Base-by-base conservation (phyloP, 208 protist genomes). In the Chromosphaera perkinsii region DNA sequence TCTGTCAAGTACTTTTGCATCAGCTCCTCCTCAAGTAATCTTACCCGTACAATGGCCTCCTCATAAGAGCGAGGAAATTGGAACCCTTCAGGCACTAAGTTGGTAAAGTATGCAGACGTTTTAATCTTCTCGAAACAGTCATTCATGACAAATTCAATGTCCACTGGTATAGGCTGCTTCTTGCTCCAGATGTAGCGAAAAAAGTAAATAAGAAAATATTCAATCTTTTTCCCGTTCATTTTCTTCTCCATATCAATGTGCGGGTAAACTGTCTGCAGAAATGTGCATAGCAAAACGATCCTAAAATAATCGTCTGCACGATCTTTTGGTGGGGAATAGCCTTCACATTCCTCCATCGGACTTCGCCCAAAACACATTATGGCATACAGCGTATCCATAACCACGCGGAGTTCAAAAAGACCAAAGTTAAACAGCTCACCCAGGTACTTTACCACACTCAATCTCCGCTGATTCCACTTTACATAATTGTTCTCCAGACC, bases 171-270 rank as follows among this genome's bases (percentile, higher is more conserved):
- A 43, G 75, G 69, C 48, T 67, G 26, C 17, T 37, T n/a, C 40
- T 80, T 85, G 24, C 52, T 14, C 3, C 36, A 24, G 10, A 75
- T 33, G 60, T 81, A 81, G 2, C 58, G 57, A 26, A 78, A 52
- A 26, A 82, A 79, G 61, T 79, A 80, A 1, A 65, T 42, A 0
- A 85, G 48, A 22, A 80, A 82, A 47, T 51, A 48, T 51, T 81
- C 69, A 4, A 82, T 51, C 67, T 52, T 22, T n/a, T 72, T 57
- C 35, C 36, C 24, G 2, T 42, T 24, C 14, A 14, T 5, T 22
- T 52, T 54, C 0, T 22, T 36, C 24, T 14, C 52, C 29, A 55
- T 65, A 51, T 60, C 64, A 9, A 77, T 39, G 51, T 70, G 72
- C 20, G 17, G 32, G 24, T 39, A 63, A 29, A 12, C 29, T 20